A percentile compares a stretch with the other conserved stretches of the same genome.
phyloP scores from a whole-genome alignment of 352 stramenopile genomes.

The Phytophthora ramorum region DNA sequence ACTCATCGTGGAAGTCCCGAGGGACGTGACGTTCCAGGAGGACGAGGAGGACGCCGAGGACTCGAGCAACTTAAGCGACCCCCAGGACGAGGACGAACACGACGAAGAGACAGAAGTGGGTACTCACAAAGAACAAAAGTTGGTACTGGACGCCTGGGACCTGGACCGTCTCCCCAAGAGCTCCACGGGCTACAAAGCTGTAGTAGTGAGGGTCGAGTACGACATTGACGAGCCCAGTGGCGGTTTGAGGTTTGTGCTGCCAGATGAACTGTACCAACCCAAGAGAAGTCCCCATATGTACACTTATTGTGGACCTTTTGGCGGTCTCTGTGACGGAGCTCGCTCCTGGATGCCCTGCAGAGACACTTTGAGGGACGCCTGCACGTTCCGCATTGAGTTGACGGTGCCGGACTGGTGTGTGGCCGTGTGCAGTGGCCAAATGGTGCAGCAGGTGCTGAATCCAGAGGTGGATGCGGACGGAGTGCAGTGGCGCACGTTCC shows the following conservation, averaged over 20 bases:
- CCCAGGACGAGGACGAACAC: constrained; percentile 39
- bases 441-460: constrained; percentile 84
- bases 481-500: constrained; percentile 67
- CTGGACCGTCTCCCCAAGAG: constrained; percentile 72
- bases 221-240: constrained; percentile 72
- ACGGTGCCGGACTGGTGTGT: constrained; percentile 86
- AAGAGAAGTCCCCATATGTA: constrained; percentile 88
- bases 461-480: constrained; percentile 49
- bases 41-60: constrained; percentile 52
- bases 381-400: constrained; percentile 77
- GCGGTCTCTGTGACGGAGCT: constrained; percentile 80
- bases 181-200: constrained; percentile 71
- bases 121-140: constrained; percentile 32
- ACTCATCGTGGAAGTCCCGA: constrained; percentile 77
- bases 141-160: constrained; percentile 74
- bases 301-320: constrained; percentile 85
- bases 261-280: constrained; percentile 67
- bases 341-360: constrained; percentile 88
- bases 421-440: constrained; percentile 81
- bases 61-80: constrained; percentile 44
- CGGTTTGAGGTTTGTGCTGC: constrained; percentile 77
- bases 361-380: constrained; percentile 77
- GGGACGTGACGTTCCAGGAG: constrained; percentile 61
- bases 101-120: constrained; percentile 51
- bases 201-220: constrained; percentile 83